A percentile compares a stretch with the other conserved stretches of the same genome.
Conservation (phyloP, 83 land plant species). For the Isoetes engelmannii region DNA sequence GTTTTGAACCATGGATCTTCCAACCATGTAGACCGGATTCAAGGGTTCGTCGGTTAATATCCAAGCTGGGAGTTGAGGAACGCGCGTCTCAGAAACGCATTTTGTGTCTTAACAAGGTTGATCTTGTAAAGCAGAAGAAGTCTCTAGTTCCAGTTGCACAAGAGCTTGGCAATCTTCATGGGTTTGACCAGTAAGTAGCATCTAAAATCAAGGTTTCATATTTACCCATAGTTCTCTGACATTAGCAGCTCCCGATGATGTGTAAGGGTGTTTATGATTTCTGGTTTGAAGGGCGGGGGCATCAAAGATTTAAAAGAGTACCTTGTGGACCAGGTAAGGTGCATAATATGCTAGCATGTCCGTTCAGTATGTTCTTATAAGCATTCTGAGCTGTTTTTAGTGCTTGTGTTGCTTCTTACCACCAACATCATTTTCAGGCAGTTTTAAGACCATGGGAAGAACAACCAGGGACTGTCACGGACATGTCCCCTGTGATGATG, state of each 20-base stretch:
- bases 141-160: conserved; percentile 63
- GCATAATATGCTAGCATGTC: too few relatives aligned
- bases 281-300: conserved; percentile 83
- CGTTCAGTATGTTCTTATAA: too few relatives aligned
- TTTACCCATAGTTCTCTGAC: neutral
- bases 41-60: conserved; percentile 65
- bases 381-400: neutral
- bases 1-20: neutral
- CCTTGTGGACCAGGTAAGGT: conserved; percentile 67
- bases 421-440: conserved; percentile 43
- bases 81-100: conserved; percentile 59
- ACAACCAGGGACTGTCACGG: conserved; percentile 55
- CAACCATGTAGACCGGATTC: conserved; percentile 53
- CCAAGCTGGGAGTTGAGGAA: conserved; percentile 49
- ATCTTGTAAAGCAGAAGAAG: conserved; percentile 66
- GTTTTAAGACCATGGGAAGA: conserved; percentile 95
- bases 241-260: neutral
- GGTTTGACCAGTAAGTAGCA: conserved; percentile 57
- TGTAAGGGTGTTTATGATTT: conserved; percentile 74
- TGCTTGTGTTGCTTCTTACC: too few relatives aligned
- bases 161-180: conserved; percentile 73
- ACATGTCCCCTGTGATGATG: conserved; percentile 54
- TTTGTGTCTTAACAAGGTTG: conserved; percentile 91
- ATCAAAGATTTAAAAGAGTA: conserved; percentile 65
- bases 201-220: neutral